These are phyloP conservation scores for Kazachstania sp. DNA, from an alignment of 1,139 yeast genomes.

Conservation along the genomic window DNA sequence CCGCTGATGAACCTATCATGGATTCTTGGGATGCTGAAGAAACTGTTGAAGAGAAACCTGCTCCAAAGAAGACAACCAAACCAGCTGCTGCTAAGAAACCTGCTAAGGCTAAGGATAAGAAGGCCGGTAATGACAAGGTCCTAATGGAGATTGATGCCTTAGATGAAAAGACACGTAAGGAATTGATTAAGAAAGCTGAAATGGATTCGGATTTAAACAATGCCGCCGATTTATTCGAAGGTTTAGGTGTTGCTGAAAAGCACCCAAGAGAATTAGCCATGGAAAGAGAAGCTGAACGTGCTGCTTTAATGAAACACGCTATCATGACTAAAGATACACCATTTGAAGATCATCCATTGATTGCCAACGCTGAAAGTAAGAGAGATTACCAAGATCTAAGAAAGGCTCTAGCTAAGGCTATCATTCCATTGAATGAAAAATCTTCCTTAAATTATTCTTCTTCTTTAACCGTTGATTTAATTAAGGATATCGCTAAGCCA, in stretches of 20 bases:
- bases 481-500: constrained; percentile 78
- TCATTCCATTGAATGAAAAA: constrained; percentile 55
- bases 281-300: constrained; percentile 45
- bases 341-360: constrained; percentile 63
- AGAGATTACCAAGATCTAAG: constrained; percentile 77
- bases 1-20: constrained; percentile 67
- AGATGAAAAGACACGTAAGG: constrained; percentile 61
- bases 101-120: constrained; percentile 30
- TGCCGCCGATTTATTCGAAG: constrained; percentile 88
- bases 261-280: constrained; percentile 59
- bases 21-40: constrained; percentile 79
- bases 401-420: constrained; percentile 62
- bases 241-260: constrained; percentile 63
- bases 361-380: constrained; percentile 65
- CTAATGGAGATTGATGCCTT: constrained; percentile 50
- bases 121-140: constrained; percentile 31
- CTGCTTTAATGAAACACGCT: constrained; percentile 27
- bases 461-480: constrained; percentile 70
- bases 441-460: constrained; percentile 64
- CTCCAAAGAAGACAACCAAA: constrained; percentile 34
- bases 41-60: constrained; percentile 12
- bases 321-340: constrained; percentile 58
- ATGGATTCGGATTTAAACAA: constrained; percentile 77
- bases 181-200: constrained; percentile 70
- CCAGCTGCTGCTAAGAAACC: constrained; percentile 35